Base-by-base conservation (phyloP, 2,329 filamentous ascomycete species). In the Bipolaris sorokiniana region DNA sequence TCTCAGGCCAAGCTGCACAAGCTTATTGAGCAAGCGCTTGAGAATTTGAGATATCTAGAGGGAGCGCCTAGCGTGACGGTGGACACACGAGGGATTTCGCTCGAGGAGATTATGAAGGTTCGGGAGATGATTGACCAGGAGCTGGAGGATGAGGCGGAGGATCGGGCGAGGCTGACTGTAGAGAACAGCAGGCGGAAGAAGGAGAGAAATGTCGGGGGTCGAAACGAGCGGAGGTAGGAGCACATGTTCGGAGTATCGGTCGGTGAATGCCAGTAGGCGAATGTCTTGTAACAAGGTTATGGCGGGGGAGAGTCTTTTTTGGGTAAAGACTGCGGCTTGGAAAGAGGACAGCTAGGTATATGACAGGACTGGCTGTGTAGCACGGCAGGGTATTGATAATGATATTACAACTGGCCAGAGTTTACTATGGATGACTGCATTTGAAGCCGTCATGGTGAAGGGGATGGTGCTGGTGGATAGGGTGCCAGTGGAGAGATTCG, bases 1-100 rank as follows among this genome's bases (percentile, higher is more conserved):
- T 84, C 90, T 5, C 82, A 85, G 48, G 89, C 92, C 69, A 90
- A 91, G 59, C 80, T 97, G 16, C 82, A 88, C 46, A 87, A 89
- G 33, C 88, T 97, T 41, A 84, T 96, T 3, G 84, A 89, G 71
- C 88, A 91, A 57, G 88, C 97, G 41, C 86, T 87, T 41, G 91
- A 96, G 75, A 93, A 98, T 77, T 78, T 99, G 63, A 84, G 91
- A 23, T 97, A 96, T 72, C 87, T 98, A 50, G 83, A 90, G 69
- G 85, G 88, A 36, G 91, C 92, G 7, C 95, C 95, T 0, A 96
- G 92, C 46, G 74, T 76, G 10, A 70, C 72, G 68, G 91, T 96
- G 26, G 92, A 96, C 75, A 90, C 92, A 78, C 86, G 87, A 65
- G 84, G 87, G 42, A 90, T 97, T 51, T 92, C 91, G 9, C 89